Evolutionary conservation across 345 rosid species (phyloP).

Genomic region (Gossypium bickii): DNA sequence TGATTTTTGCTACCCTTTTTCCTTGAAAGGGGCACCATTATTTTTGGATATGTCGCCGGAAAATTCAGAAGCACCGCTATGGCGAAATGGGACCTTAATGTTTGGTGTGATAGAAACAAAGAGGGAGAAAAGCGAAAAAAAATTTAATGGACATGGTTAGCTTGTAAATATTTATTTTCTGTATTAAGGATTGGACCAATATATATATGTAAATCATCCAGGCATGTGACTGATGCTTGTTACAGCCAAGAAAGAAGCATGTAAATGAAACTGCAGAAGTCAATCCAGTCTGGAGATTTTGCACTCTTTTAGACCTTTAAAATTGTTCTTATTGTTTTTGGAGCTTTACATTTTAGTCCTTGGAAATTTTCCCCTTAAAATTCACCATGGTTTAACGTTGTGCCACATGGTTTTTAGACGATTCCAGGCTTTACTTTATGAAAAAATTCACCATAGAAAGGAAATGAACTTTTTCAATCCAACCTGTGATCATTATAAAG

Average conservation of each 20-base stretch:
- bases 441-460: background rate
- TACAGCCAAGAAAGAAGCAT: constrained; percentile 11
- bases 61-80: constrained; percentile 7
- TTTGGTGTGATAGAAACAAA: background rate
- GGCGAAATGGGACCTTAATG: constrained; percentile 2
- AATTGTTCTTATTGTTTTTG: background rate
- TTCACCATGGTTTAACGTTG: background rate
- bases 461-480: constrained; percentile 8
- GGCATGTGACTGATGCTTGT: constrained; percentile 23
- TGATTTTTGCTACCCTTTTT: constrained; percentile 23
- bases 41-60: constrained; percentile 30
- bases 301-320: background rate
- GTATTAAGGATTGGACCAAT: constrained; percentile 25
- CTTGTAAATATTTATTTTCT: constrained; percentile 3
- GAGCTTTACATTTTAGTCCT: background rate
- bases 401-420: constrained; percentile 7
- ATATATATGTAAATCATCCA: constrained; percentile 24
- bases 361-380: background rate
- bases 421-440: constrained; percentile 17
- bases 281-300: background rate
- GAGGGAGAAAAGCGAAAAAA: constrained; percentile 11
- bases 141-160: background rate
- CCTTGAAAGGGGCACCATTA: constrained; percentile 29
- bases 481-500: constrained; percentile 47
- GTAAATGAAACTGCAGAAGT: constrained; percentile 19